These are phyloP conservation scores for Hippophae gyantsensis DNA, from an alignment of 306 rosid species.

Conservation along the genomic window DNA sequence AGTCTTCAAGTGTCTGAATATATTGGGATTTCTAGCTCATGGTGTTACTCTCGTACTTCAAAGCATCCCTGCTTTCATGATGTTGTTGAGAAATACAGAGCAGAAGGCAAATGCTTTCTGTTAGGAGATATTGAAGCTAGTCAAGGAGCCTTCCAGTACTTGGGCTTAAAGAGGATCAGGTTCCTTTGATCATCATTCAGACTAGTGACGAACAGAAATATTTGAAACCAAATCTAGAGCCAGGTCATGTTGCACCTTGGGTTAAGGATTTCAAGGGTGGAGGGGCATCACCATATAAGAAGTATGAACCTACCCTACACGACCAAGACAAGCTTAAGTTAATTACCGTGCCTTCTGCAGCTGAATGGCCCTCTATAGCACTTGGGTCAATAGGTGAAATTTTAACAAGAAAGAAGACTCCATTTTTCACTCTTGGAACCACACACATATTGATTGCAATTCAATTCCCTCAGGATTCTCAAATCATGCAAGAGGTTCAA, in stretches of 20 bases:
- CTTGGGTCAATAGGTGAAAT: no score
- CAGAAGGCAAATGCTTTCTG: slow-evolving; percentile 48
- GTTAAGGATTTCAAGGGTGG: slow-evolving; percentile 85
- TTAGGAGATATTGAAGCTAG: no score
- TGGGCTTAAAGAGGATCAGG: no score
- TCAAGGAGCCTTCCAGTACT: no score
- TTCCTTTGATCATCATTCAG: no score
- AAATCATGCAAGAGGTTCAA: no score
- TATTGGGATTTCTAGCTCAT: slow-evolving; percentile 20
- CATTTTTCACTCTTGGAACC: no score
- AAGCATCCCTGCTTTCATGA: slow-evolving; percentile 48
- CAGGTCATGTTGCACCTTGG: slow-evolving; percentile 62
- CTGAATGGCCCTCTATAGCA: slow-evolving; percentile 45
- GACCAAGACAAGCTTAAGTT: slow-evolving; percentile 24
- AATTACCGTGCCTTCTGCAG: slow-evolving; percentile 25
- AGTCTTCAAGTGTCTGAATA: slow-evolving; percentile 20
- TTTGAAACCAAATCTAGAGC: slow-evolving; percentile 57
- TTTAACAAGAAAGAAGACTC: no score
- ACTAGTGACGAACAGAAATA: slow-evolving; percentile 20
- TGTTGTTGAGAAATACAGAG: slow-evolving; percentile 55
- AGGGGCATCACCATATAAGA: slow-evolving; percentile 38
- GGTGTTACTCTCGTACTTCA: slow-evolving; percentile 41
- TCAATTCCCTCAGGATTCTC: no score
- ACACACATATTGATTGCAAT: no score
- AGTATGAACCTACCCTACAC: slow-evolving; percentile 49